Evolutionary conservation across 1,284 basidiomycete genomes (phyloP).

Genomic region (Apiotrichum siamense): DNA sequence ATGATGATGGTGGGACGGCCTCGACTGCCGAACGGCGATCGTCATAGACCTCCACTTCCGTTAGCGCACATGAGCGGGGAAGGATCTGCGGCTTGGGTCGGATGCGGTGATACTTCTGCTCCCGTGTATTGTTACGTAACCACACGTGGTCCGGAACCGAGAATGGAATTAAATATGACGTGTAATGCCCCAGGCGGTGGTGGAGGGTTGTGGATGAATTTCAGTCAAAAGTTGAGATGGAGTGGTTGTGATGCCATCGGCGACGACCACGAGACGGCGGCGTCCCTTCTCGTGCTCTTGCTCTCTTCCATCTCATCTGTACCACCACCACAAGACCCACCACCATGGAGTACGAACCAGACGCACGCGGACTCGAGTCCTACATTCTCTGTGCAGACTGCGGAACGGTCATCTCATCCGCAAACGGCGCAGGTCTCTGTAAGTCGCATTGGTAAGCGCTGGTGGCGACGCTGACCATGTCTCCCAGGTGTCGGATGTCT

Average conservation of each 20-base stretch:
- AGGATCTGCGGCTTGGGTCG: background rate
- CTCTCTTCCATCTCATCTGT: background rate
- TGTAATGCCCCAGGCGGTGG: background rate
- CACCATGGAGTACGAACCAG: slow-evolving; percentile 44
- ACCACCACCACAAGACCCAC: background rate
- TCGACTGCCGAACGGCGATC: no score
- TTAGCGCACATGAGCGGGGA: no score
- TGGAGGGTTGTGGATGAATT: no score
- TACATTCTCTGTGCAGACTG: slow-evolving; percentile 49
- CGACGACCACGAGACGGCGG: no score
- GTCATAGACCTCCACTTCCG: no score
- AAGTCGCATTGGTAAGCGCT: slow-evolving; percentile 49
- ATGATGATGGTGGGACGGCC: background rate
- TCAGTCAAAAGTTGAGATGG: no score
- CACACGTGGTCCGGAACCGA: no score
- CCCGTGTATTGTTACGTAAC: background rate
- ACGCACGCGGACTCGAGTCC: slow-evolving; percentile 38
- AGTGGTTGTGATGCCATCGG: background rate
- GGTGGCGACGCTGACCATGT: background rate
- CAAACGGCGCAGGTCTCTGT: slow-evolving; percentile 94
- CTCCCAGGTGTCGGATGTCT: slow-evolving; percentile 35
- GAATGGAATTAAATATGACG: no score
- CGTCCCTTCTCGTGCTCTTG: background rate
- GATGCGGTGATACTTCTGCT: background rate
- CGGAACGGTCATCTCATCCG: slow-evolving; percentile 73